Conservation (phyloP, 495 filamentous ascomycete species). For the Zalerion maritima region DNA sequence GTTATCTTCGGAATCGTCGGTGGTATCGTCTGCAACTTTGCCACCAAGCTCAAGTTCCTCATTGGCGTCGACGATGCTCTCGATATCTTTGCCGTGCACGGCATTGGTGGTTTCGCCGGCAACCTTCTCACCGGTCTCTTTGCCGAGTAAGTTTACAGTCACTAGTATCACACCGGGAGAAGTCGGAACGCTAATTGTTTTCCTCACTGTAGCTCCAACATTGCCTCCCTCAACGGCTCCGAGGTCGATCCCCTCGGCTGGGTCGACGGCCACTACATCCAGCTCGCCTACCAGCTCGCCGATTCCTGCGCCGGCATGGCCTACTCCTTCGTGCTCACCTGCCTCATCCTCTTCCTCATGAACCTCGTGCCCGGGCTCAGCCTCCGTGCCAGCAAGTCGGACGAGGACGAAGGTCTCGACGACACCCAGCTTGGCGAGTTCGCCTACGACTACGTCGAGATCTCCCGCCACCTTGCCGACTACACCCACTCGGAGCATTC, state of each 20-base stretch:
- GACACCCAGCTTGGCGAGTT: conserved; percentile 75
- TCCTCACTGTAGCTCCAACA: conserved; percentile 38
- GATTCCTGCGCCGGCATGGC: conserved; percentile 57
- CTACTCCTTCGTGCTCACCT: conserved; percentile 67
- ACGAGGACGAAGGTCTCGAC: conserved; percentile 65
- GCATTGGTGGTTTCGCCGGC: conserved; percentile 59
- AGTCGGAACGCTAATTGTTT: background rate
- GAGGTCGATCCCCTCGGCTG: conserved; percentile 52
- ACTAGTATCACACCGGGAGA: no score
- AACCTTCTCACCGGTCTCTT: conserved; percentile 69
- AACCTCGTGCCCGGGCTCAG: conserved; percentile 61
- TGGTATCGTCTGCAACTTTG: conserved; percentile 64
- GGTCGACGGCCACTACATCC: conserved; percentile 64
- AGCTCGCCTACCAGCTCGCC: conserved; percentile 64
- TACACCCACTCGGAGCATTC: no score
- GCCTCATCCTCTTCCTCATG: conserved; percentile 62
- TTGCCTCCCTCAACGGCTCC: conserved; percentile 59
- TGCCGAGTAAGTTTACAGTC: conserved; percentile 45
- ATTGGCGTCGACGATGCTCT: conserved; percentile 62
- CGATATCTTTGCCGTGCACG: conserved; percentile 73
- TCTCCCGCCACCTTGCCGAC: conserved; percentile 52
- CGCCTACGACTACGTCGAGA: conserved; percentile 73
- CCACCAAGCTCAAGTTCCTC: conserved; percentile 76
- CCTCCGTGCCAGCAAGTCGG: conserved; percentile 56
- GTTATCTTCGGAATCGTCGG: conserved; percentile 64